A percentile compares a stretch with the other conserved stretches of the same genome.
These are phyloP conservation scores for Handroanthus guayacan DNA, from an alignment of 257 asterid species.

Conservation along the genomic window DNA sequence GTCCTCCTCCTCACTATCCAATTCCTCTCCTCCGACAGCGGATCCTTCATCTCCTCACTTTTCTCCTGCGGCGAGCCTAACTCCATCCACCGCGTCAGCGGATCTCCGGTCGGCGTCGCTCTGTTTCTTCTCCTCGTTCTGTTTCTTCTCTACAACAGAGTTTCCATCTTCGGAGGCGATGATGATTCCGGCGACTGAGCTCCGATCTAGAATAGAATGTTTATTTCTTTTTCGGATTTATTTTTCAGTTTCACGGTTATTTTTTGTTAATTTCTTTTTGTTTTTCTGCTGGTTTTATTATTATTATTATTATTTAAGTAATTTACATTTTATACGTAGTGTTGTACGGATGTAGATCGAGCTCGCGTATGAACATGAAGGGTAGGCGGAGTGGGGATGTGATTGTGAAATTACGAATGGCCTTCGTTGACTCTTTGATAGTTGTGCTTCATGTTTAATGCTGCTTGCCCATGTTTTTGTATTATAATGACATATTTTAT, in stretches of 20 bases:
- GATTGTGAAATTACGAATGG: slow-evolving; percentile 29
- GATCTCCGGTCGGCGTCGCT: slow-evolving; percentile 93
- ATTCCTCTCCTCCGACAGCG: slow-evolving; percentile 83
- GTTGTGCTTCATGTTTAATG: neutral
- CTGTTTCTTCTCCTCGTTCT: slow-evolving; percentile 66
- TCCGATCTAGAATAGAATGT: slow-evolving; percentile 24
- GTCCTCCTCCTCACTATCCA: slow-evolving; percentile 76
- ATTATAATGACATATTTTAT: no score
- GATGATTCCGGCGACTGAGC: slow-evolving; percentile 76
- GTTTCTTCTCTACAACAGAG: slow-evolving; percentile 67
- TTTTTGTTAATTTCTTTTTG: slow-evolving; percentile 17
- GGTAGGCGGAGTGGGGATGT: neutral
- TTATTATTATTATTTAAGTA: neutral
- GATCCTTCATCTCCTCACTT: slow-evolving; percentile 61
- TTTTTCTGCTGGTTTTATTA: neutral
- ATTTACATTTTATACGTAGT: slow-evolving; percentile 23
- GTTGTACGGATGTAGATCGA: slow-evolving; percentile 39
- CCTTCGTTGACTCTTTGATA: slow-evolving; percentile 33
- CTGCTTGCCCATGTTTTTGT: no score
- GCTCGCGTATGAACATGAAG: slow-evolving; percentile 44
- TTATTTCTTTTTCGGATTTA: neutral
- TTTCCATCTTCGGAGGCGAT: slow-evolving; percentile 85
- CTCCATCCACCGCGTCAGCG: slow-evolving; percentile 81
- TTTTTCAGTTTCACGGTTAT: neutral
- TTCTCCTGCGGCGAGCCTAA: slow-evolving; percentile 78